Evolutionary conservation across 768 basidiomycete genomes (phyloP), one percentile per base, ranked within the genome.

Genomic region (Suillus cothurnatus): DNA sequence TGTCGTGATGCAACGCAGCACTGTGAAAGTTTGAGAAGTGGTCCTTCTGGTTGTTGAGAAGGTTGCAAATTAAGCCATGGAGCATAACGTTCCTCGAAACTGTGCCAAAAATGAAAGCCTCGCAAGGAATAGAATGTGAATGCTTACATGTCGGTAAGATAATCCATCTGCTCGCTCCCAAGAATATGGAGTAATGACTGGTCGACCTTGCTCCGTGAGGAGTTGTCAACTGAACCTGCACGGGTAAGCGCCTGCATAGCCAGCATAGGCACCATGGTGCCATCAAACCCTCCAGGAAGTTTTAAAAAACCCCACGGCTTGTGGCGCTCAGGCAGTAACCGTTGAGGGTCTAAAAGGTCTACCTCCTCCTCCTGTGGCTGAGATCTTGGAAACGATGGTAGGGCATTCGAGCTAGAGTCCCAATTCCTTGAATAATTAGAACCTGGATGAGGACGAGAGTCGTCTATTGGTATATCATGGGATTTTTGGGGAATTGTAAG

Each of bases 1-100:
- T 84, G 83, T 47, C 83, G 74, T 39, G 81, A 81, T 19, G 83
- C 79, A 31, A 84, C 70, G 45, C 80, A 80, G 64, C 83, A 84
- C 32, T 84, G 80, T 14, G 81, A 81, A 38, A 84, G 74, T 58
- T 81, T 77, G 19, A 84, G 71, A 31, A 84, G 68, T 19, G 78
- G 73, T 3, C 71, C 72, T 55, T 76, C 75, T 39, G 67, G 71
- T 9, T 72, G 72, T 39, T 68, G 71, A 31, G 71, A 66, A 2
- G 77, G 79, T 6, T 79, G 79, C 14, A 83, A 66, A 59, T 74
- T 76, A 26, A 84, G 62, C 83, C 83, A 84, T 34, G 83, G 83
- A 17, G 68, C 74, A 61, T 84, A 82, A 26, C 76, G 74, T 57
- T 74, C 73, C 61, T 83, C 80, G 61, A 83, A 84, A 61, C 82